Conservation (phyloP, 208 protist genomes). For the Leishmania tarentolae region DNA sequence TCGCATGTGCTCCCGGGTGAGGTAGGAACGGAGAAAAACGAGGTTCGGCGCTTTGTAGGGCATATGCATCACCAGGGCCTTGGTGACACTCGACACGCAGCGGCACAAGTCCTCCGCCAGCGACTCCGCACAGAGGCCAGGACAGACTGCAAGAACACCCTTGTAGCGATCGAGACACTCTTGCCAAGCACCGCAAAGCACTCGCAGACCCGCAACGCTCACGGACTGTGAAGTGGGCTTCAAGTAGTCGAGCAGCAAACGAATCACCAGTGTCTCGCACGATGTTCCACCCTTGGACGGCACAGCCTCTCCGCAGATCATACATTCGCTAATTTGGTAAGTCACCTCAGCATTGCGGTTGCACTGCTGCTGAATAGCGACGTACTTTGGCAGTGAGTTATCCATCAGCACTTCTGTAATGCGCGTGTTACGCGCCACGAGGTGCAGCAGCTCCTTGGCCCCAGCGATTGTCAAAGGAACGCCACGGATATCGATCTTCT, state of each 20-base stretch:
- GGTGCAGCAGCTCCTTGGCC: slow-evolving; percentile 56
- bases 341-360: slow-evolving; percentile 49
- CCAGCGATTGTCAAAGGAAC: slow-evolving; percentile 51
- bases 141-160: slow-evolving; percentile 73
- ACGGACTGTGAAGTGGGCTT: slow-evolving; percentile 18
- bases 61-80: slow-evolving; percentile 32
- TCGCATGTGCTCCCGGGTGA: slow-evolving; percentile 23
- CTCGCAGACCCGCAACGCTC: slow-evolving; percentile 43
- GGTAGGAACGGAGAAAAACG: slow-evolving; percentile 22
- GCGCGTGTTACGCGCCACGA: slow-evolving; percentile 53
- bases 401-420: slow-evolving; percentile 73
- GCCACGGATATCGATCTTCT: slow-evolving; percentile 77
- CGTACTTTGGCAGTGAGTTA: slow-evolving; percentile 62
- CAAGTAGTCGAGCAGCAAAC: slow-evolving; percentile 21
- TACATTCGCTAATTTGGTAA: slow-evolving; percentile 37
- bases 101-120: slow-evolving; percentile 52
- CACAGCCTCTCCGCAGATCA: slow-evolving; percentile 49
- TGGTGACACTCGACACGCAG: slow-evolving; percentile 42
- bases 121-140: slow-evolving; percentile 41
- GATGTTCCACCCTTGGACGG: slow-evolving; percentile 4
- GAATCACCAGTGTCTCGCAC: slow-evolving; percentile 27
- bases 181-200: slow-evolving; percentile 57
- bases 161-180: slow-evolving; percentile 48
- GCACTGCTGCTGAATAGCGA: slow-evolving; percentile 70
- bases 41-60: slow-evolving; percentile 30